Evolutionary conservation across 148 eudicot species (phyloP).

Genomic region (Chenopodium album): DNA sequence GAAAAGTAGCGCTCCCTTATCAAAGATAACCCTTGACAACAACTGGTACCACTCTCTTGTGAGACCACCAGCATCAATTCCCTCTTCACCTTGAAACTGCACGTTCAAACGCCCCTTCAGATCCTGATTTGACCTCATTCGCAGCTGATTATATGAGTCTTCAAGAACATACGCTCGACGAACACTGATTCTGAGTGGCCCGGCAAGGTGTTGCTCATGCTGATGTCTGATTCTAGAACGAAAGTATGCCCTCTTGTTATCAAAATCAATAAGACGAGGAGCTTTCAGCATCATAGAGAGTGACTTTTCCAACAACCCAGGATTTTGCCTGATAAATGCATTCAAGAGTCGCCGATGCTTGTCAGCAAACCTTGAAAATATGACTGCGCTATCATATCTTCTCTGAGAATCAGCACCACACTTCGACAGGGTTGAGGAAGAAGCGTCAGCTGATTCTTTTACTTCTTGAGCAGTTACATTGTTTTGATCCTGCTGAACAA

Average conservation of each 20-base stretch:
- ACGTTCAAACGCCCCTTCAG: slow-evolving; percentile 92
- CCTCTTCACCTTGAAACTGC: slow-evolving; percentile 99
- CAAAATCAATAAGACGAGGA: slow-evolving; percentile 91
- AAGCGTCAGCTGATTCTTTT: slow-evolving; percentile 60
- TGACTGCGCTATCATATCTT: slow-evolving; percentile 51
- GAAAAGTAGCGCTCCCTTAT: slow-evolving; percentile 93
- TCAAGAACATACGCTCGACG: slow-evolving; percentile 96
- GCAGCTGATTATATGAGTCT: slow-evolving; percentile 93
- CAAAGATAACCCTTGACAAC: slow-evolving; percentile 90
- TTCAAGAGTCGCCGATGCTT: slow-evolving; percentile 91
- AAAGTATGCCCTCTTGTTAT: slow-evolving; percentile 89
- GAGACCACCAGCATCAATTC: slow-evolving; percentile 99
- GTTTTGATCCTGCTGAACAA: slow-evolving; percentile 64
- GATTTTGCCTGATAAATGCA: slow-evolving; percentile 93
- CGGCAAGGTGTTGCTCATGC: slow-evolving; percentile 94
- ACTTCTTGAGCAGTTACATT: slow-evolving; percentile 77
- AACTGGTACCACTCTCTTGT: slow-evolving; percentile 99
- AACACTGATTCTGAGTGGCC: slow-evolving; percentile 88
- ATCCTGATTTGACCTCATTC: slow-evolving; percentile 87
- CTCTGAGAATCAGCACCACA: slow-evolving; percentile 50
- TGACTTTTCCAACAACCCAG: slow-evolving; percentile 89
- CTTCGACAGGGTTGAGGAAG: slow-evolving; percentile 39
- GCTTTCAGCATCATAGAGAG: slow-evolving; percentile 92
- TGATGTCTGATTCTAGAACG: slow-evolving; percentile 93
- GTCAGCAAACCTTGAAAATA: slow-evolving; percentile 80